phyloP scores from a whole-genome alignment of 108 stramenopile genomes.

The Fragilaria crotonensis region DNA sequence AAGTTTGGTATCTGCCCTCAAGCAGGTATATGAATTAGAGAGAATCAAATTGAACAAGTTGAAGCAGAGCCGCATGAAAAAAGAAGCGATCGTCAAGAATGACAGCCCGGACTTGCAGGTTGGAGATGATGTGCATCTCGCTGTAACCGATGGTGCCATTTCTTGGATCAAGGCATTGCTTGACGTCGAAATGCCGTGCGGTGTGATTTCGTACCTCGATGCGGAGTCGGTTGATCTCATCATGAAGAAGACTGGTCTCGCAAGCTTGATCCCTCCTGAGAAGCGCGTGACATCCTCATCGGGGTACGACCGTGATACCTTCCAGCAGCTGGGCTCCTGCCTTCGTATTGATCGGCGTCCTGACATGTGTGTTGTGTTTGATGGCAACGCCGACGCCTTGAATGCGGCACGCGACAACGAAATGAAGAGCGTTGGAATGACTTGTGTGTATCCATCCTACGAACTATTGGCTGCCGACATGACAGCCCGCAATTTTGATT shows the following conservation, averaged over 20 bases:
- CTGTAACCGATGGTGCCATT: slow-evolving; percentile 23
- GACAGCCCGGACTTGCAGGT: not conserved
- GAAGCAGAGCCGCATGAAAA: not conserved
- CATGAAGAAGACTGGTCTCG: slow-evolving; percentile 47
- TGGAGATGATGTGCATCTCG: slow-evolving; percentile 2
- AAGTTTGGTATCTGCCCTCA: slow-evolving; percentile 4
- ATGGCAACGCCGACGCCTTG: slow-evolving; percentile 47
- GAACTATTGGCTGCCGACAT: slow-evolving; percentile 63
- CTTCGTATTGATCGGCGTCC: slow-evolving; percentile 65
- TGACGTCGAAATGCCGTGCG: slow-evolving; percentile 69
- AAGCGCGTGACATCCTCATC: slow-evolving; percentile 38
- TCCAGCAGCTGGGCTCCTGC: slow-evolving; percentile 57
- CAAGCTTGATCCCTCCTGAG: slow-evolving; percentile 50
- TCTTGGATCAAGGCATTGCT: slow-evolving; percentile 57
- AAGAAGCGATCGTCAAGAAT: not conserved
- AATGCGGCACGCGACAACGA: slow-evolving; percentile 53
- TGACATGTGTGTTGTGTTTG: slow-evolving; percentile 71
- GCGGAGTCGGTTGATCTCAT: slow-evolving; percentile 44
- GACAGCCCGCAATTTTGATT: slow-evolving; percentile 30
- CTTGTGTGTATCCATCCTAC: slow-evolving; percentile 60
- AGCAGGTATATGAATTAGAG: slow-evolving; percentile 7
- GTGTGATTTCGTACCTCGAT: slow-evolving; percentile 53
- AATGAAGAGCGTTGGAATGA: slow-evolving; percentile 63
- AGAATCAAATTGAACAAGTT: slow-evolving; percentile 9
- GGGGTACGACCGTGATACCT: slow-evolving; percentile 37